A percentile compares a stretch with the other conserved stretches of the same genome.
These are phyloP conservation scores for Neurospora sp. DNA, from an alignment of 495 filamentous ascomycete species.

Conservation along the genomic window DNA sequence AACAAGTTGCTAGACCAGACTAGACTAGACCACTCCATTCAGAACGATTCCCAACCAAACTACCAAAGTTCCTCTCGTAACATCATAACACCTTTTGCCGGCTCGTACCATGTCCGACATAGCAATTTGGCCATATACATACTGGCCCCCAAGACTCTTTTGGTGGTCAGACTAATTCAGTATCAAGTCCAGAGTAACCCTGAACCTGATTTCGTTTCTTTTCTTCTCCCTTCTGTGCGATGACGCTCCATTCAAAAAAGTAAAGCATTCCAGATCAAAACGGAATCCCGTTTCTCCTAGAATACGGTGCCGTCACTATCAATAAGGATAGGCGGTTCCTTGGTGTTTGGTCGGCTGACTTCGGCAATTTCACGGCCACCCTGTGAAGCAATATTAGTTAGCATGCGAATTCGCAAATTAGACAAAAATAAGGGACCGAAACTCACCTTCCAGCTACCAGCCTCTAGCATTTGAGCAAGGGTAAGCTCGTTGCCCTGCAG, in stretches of 20 bases:
- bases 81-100: neutral
- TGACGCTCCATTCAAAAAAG: neutral
- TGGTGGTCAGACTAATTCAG: neutral
- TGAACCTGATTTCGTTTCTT: neutral
- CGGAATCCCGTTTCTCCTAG: conserved; percentile 28
- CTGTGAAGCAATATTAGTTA: conserved; percentile 39
- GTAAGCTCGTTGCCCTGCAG: conserved; percentile 48
- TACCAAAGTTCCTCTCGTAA: neutral
- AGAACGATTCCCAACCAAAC: neutral
- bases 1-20: neutral
- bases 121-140: neutral
- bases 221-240: neutral
- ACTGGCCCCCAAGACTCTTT: neutral
- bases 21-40: neutral
- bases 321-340: conserved; percentile 93
- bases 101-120: neutral
- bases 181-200: neutral
- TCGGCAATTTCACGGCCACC: conserved; percentile 94
- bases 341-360: conserved; percentile 90
- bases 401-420: conserved; percentile 3
- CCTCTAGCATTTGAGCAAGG: conserved; percentile 74
- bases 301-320: conserved; percentile 95
- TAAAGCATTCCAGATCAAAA: neutral
- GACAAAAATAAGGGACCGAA: neutral
- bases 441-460: conserved; percentile 89